These are phyloP conservation scores for Hypomontagnella submonticulosa DNA, from an alignment of 495 filamentous ascomycete genomes.

Conservation along the genomic window DNA sequence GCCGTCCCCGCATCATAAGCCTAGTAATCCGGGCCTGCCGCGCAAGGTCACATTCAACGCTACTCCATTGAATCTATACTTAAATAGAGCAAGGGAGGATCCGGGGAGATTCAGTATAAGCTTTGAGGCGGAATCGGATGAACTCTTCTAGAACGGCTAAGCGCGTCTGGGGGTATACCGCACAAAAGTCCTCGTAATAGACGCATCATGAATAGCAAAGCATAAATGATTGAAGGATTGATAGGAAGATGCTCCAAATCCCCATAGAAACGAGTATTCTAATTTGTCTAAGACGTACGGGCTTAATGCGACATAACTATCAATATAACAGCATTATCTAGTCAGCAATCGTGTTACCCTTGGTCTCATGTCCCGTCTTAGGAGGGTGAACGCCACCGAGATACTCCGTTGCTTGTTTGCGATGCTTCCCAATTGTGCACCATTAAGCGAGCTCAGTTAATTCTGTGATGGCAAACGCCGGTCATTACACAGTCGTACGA, in stretches of 20 bases:
- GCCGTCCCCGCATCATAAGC: too few relatives aligned
- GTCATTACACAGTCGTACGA: not conserved
- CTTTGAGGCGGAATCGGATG: conserved; percentile 19
- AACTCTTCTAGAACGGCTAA: conserved; percentile 15
- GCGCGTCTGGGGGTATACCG: conserved; percentile 7
- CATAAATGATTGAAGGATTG: not conserved
- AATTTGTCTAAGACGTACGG: conserved; percentile 5
- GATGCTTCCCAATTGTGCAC: not conserved
- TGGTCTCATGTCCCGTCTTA: conserved; percentile 6
- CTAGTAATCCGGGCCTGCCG: too few relatives aligned
- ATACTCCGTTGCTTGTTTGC: conserved; percentile 18
- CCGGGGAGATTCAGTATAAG: conserved; percentile 12
- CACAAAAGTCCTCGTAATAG: conserved; percentile 12
- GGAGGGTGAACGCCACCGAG: conserved; percentile 1
- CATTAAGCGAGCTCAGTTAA: not conserved
- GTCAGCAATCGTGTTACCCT: conserved; percentile 6
- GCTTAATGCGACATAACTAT: conserved; percentile 16
- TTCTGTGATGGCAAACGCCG: conserved; percentile 1
- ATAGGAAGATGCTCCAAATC: not conserved
- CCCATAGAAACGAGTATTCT: not conserved
- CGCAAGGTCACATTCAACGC: too few relatives aligned
- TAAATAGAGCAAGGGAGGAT: conserved; percentile 6
- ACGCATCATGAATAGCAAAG: not conserved
- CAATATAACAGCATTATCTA: conserved; percentile 2
- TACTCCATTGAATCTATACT: too few relatives aligned